Evolutionary conservation across 306 rosid genomes (phyloP).

Genomic region (Acacia confusa): DNA sequence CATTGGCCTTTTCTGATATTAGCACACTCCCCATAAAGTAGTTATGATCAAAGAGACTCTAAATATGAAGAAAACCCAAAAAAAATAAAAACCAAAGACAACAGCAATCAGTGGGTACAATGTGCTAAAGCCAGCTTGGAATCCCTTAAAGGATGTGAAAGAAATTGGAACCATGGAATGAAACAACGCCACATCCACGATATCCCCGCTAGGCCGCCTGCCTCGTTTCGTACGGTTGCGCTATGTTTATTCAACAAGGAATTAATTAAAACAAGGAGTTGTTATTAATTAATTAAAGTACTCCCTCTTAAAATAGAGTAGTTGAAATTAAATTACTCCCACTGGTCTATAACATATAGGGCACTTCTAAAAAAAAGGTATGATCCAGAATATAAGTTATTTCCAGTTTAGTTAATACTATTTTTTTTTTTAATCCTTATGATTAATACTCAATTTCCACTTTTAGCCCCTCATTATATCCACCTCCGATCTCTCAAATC

Average conservation of each 20-base stretch:
- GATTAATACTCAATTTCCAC: no score
- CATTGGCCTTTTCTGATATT: background rate
- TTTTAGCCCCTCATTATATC: no score
- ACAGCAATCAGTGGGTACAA: conserved; percentile 44
- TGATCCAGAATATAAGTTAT: no score
- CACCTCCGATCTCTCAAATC: no score
- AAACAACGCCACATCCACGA: conserved; percentile 51
- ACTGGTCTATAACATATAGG: no score
- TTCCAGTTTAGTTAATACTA: no score
- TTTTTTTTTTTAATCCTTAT: no score
- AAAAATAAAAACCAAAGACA: background rate
- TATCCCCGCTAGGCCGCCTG: conserved; percentile 42
- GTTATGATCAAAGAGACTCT: background rate
- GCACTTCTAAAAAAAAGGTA: no score
- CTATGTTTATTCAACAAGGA: conserved; percentile 21
- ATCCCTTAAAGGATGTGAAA: conserved; percentile 50
- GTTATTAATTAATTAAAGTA: conserved; percentile 24
- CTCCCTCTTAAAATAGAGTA: no score
- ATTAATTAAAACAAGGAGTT: background rate
- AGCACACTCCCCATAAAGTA: background rate
- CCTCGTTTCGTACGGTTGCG: conserved; percentile 49
- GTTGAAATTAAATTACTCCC: background rate
- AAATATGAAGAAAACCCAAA: background rate
- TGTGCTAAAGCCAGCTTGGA: conserved; percentile 71
- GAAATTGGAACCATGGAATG: conserved; percentile 38